Evolutionary conservation across 2,329 filamentous ascomycete species (phyloP), one percentile per base, ranked within the genome.

Genomic region (Boeremia exigua): DNA sequence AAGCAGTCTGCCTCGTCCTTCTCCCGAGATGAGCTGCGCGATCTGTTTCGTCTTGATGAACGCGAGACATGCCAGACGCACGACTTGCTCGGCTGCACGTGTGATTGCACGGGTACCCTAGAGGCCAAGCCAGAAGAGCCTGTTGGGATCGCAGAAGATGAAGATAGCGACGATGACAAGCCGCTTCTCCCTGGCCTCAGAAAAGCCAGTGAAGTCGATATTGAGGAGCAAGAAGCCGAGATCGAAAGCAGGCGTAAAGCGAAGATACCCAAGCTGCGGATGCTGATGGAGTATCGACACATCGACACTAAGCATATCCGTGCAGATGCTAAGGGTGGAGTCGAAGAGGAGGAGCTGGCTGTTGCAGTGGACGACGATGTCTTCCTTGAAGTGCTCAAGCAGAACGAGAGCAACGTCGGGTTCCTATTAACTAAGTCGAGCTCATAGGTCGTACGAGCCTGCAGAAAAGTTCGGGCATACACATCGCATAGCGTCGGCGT

Each of bases 11-110:
- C 81, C 23, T 79, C 83, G 8, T 85, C 84, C 30, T 91, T 91
- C 68, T 87, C 86, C 0, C 77, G 79, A 4, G 85, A 88, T 42
- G 88, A 91, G 62, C 74, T 91, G 25, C 79, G 82, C 47, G 87
- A 90, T 69, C 71, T 91, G 1, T 91, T 91, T 66, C 82, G 81
- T 2, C 75, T 91, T 0, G 86, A 91, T 63, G 81, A 87, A 54
- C 79, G 80, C 10, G 79, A 81, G 9, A 77, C 75, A 6, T 89
- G 88, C 53, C 86, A 88, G 66, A 91, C 88, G 2, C 88, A 91
- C 68, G 85, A 89, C 47, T 74, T 90, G 1, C 73, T 91, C 0
- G 83, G 82, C 0, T 91, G 88, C 71, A 71, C 73, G 1, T 91
- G 88, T 67, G 81, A 79, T 6, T 87, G 87, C 0, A 77, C 71